phyloP scores from a whole-genome alignment of 2,329 filamentous ascomycete species.

The Cordyceps cicadae region DNA sequence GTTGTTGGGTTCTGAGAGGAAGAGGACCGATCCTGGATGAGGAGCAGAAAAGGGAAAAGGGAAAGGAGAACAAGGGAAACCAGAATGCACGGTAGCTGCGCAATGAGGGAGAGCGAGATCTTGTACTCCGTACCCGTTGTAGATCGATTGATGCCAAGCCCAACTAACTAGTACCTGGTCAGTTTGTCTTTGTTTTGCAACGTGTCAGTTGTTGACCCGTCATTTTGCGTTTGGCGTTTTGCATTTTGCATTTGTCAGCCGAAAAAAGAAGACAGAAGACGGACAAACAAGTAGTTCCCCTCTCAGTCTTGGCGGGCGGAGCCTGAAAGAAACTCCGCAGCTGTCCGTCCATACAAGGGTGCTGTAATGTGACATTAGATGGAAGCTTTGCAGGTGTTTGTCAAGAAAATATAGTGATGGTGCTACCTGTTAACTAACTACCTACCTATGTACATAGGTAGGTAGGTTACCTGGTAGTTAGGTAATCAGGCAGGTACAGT shows the following conservation, averaged over 20 bases:
- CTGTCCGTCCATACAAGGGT: too few relatives aligned
- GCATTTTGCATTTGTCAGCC: conserved; percentile 5
- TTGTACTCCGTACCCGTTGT: too few relatives aligned
- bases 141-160: too few relatives aligned
- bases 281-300: not conserved
- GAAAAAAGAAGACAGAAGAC: not conserved
- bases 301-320: not conserved
- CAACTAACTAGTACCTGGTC: not conserved
- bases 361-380: not conserved
- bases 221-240: too few relatives aligned
- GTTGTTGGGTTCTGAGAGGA: not conserved
- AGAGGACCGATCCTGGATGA: not conserved
- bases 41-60: not conserved
- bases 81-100: too few relatives aligned
- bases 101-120: too few relatives aligned
- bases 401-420: too few relatives aligned
- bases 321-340: not conserved
- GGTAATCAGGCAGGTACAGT: too few relatives aligned
- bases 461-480: too few relatives aligned
- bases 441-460: too few relatives aligned
- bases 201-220: not conserved
- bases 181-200: not conserved
- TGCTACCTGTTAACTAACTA: too few relatives aligned
- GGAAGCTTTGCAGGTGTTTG: not conserved
- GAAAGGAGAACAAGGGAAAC: not conserved